Evolutionary conservation across 2,329 filamentous ascomycete species (phyloP).

Genomic region (Alternaria triticina): DNA sequence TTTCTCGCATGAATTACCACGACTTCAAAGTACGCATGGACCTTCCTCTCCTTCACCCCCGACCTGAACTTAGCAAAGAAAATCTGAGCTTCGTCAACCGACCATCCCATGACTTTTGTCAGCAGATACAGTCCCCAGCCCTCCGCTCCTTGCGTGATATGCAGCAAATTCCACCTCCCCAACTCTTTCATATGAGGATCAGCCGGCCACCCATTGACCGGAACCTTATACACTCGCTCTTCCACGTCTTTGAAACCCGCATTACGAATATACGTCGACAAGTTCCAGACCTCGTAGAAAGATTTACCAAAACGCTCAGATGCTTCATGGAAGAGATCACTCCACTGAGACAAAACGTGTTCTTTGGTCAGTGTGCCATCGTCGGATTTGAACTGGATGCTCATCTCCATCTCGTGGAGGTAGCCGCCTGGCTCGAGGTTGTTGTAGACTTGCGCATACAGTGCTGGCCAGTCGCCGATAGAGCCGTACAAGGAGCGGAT

Average conservation of each 20-base stretch:
- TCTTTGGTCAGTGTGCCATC: constrained; percentile 46
- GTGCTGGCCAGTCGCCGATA: constrained; percentile 52
- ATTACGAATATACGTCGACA: constrained; percentile 32
- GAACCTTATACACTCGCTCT: constrained; percentile 39
- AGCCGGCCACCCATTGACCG: constrained; percentile 35
- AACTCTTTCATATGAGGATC: constrained; percentile 43
- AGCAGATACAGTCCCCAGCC: constrained; percentile 38
- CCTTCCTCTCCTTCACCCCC: constrained; percentile 39
- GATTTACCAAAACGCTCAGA: constrained; percentile 29
- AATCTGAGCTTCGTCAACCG: constrained; percentile 52
- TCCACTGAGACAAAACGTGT: constrained; percentile 35
- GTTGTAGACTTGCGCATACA: constrained; percentile 39
- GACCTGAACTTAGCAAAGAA: constrained; percentile 45
- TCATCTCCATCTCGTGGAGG: constrained; percentile 50
- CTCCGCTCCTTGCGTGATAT: constrained; percentile 36
- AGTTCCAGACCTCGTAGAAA: constrained; percentile 35
- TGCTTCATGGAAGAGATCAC: constrained; percentile 34
- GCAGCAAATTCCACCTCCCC: constrained; percentile 40
- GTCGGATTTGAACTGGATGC: constrained; percentile 48
- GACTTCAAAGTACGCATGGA: constrained; percentile 42
- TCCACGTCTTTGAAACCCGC: constrained; percentile 36
- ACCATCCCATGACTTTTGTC: constrained; percentile 42
- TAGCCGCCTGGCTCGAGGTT: constrained; percentile 47
- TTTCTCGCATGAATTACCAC: constrained; percentile 25
- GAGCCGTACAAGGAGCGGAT: constrained; percentile 52